phyloP scores from a whole-genome alignment of 176 grass and related monocot genomes.

The Rhynchospora tenuis region DNA sequence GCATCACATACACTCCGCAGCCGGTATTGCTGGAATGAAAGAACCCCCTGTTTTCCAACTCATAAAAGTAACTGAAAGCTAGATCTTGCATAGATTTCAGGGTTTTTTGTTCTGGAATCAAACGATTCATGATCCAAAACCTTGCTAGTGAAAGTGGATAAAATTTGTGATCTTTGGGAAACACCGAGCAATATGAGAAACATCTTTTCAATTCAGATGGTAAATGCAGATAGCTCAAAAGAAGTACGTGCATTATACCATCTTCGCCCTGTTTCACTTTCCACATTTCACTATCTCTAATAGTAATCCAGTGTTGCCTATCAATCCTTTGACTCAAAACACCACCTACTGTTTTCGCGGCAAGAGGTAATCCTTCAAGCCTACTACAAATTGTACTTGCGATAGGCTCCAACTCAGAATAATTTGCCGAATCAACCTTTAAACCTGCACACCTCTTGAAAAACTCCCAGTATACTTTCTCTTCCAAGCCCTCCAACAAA shows the following conservation, averaged over 20 bases:
- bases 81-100: constrained; percentile 12
- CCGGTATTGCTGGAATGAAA: constrained; percentile 21
- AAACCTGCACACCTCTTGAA: too few species aligned
- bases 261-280: too few species aligned
- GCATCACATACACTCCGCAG: constrained; percentile 36
- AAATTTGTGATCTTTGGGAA: constrained; percentile 34
- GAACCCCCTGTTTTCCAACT: constrained; percentile 32
- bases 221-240: constrained; percentile 38
- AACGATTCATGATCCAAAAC: constrained; percentile 47
- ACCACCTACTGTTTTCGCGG: too few species aligned
- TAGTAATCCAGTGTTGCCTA: constrained; percentile 29
- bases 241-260: constrained; percentile 40
- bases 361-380: too few species aligned
- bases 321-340: constrained; percentile 13
- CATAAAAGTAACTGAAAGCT: constrained; percentile 22
- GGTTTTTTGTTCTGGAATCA: constrained; percentile 2
- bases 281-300: neutral
- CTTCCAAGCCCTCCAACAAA: neutral
- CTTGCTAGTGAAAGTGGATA: constrained; percentile 9
- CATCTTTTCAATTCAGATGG: constrained; percentile 33
- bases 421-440: too few species aligned
- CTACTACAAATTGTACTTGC: too few species aligned
- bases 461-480: too few species aligned
- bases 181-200: constrained; percentile 41
- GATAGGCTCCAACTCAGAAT: too few species aligned